phyloP scores from a whole-genome alignment of 768 basidiomycete species.

The Boletellus emodensis region DNA sequence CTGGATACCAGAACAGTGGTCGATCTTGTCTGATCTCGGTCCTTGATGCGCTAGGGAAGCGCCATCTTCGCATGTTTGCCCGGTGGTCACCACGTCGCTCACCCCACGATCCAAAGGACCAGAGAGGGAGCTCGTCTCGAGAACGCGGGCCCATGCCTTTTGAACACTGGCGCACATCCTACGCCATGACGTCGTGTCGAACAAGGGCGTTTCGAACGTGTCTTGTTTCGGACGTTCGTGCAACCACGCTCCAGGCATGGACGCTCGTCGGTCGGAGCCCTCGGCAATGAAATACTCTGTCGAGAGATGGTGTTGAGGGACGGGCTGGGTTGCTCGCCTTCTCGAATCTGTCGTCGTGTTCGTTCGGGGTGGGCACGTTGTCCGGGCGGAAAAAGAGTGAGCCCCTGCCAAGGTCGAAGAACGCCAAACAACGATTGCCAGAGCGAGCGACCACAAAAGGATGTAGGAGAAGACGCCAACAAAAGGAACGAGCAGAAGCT shows the following conservation, averaged over 20 bases:
- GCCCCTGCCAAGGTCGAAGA: neutral
- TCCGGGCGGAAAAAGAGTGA: neutral
- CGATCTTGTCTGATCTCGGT: too few species aligned
- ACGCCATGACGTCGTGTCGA: too few species aligned
- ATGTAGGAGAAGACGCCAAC: neutral
- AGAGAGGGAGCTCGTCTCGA: neutral
- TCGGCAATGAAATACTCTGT: neutral
- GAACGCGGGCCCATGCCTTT: neutral
- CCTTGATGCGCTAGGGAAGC: neutral
- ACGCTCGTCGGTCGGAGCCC: neutral
- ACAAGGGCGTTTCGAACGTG: neutral
- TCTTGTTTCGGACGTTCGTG: neutral
- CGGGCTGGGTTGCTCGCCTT: neutral
- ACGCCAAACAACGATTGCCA: neutral
- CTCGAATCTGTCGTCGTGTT: neutral
- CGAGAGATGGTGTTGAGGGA: neutral
- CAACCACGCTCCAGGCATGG: conserved; percentile 8
- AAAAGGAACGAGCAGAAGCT: neutral
- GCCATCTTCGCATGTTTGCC: neutral
- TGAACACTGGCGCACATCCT: too few species aligned
- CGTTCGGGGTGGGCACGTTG: neutral
- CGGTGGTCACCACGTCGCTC: neutral
- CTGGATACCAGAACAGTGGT: neutral
- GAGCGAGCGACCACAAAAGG: conserved; percentile 1
- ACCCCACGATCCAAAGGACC: neutral